A percentile compares a stretch with the other conserved stretches of the same genome.
Conservation (phyloP, 2,329 filamentous ascomycete species). For the Nigrograna mackinnonii region DNA sequence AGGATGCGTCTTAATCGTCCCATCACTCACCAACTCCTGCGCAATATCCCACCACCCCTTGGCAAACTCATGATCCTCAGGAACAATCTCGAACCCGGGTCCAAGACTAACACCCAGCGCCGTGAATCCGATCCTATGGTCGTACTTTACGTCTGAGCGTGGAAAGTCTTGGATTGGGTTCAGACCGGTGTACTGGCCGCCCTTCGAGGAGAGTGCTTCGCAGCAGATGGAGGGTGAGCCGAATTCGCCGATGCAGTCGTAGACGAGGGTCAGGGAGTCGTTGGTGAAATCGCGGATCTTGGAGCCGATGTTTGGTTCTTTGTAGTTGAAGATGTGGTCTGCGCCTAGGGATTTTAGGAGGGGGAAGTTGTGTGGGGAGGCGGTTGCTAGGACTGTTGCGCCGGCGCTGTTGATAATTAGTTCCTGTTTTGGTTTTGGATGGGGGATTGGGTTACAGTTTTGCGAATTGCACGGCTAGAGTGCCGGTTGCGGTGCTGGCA, state of each 20-base stretch:
- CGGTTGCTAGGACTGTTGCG: slow-evolving; percentile 49
- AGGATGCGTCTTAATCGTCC: slow-evolving; percentile 37
- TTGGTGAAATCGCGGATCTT: slow-evolving; percentile 53
- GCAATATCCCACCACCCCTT: slow-evolving; percentile 17
- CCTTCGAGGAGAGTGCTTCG: slow-evolving; percentile 40
- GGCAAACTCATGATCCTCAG: slow-evolving; percentile 18
- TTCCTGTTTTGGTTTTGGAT: neutral
- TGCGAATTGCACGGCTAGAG: slow-evolving; percentile 54
- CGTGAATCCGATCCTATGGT: slow-evolving; percentile 48
- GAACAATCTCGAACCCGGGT: slow-evolving; percentile 33
- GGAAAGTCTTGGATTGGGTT: slow-evolving; percentile 39
- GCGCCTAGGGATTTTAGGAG: slow-evolving; percentile 54
- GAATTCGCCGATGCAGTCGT: slow-evolving; percentile 54
- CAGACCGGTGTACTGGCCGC: slow-evolving; percentile 45
- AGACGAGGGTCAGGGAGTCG: slow-evolving; percentile 47
- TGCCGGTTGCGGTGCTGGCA: slow-evolving; percentile 55
- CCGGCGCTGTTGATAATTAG: slow-evolving; percentile 28
- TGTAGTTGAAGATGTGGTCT: slow-evolving; percentile 55
- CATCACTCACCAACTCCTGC: slow-evolving; percentile 17
- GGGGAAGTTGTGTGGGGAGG: slow-evolving; percentile 53
- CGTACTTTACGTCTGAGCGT: slow-evolving; percentile 49
- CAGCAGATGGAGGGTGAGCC: slow-evolving; percentile 43
- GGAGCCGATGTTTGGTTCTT: slow-evolving; percentile 44
- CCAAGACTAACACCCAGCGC: slow-evolving; percentile 43
- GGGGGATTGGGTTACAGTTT: slow-evolving; percentile 46